Conservation (phyloP, 495 filamentous ascomycete species). For the Melanomma pulvis-pyrius region DNA sequence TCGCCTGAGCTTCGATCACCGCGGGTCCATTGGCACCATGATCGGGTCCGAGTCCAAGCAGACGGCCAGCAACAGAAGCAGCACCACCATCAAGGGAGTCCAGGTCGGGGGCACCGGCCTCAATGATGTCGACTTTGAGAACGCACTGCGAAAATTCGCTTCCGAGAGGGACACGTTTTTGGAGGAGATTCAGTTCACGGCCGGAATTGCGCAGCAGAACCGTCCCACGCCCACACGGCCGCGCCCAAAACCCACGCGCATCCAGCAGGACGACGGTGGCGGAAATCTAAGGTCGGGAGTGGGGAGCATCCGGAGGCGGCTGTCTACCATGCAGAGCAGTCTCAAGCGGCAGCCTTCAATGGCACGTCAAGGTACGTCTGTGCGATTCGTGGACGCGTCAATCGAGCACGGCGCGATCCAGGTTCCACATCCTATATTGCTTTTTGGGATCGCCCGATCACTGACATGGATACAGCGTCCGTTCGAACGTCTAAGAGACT, state of each 20-base stretch:
- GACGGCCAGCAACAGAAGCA: constrained; percentile 80
- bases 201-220: constrained; percentile 71
- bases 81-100: constrained; percentile 71
- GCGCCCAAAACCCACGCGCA: constrained; percentile 76
- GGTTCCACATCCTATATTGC: constrained; percentile 17
- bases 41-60: constrained; percentile 61
- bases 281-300: constrained; percentile 57
- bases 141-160: constrained; percentile 89
- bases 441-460: constrained; percentile 36
- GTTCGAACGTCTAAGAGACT: constrained; percentile 84
- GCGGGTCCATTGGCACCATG: constrained; percentile 66
- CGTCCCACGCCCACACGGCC: constrained; percentile 69
- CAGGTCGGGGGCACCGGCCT: constrained; percentile 47
- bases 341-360: constrained; percentile 83
- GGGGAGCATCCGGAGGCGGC: constrained; percentile 81
- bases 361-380: constrained; percentile 72
- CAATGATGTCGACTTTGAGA: constrained; percentile 83
- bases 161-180: constrained; percentile 91
- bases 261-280: constrained; percentile 74
- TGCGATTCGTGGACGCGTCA: constrained; percentile 7
- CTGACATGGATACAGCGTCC: constrained; percentile 66
- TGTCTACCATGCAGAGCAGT: constrained; percentile 89
- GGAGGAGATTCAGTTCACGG: constrained; percentile 87
- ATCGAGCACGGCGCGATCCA: constrained; percentile 12
- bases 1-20: constrained; percentile 62